Percentiles rank a stretch among this genome's conserved stretches.
phyloP scores from a whole-genome alignment of 176 grass and related monocot species.

The Chloris gayana region DNA sequence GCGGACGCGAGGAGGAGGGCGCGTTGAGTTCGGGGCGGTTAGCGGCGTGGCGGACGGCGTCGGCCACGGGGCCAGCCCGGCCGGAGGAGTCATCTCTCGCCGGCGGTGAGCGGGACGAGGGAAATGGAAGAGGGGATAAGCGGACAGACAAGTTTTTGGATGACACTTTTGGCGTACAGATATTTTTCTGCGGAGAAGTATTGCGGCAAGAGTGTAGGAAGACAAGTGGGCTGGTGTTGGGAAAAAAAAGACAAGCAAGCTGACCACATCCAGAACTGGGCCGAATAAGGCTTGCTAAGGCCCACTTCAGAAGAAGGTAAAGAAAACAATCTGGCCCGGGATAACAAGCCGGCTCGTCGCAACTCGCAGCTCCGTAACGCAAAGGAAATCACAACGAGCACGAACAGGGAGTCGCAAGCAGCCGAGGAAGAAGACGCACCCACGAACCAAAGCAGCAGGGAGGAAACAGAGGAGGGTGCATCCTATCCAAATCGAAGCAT shows the following conservation, averaged over 20 bases:
- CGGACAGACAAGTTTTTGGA: neutral
- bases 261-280: neutral
- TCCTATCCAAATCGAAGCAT: conserved; percentile 40
- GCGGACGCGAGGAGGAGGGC: conserved; percentile 37
- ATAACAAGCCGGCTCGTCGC: neutral
- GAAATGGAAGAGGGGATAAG: conserved; percentile 38
- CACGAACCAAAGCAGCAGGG: neutral
- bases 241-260: too few species aligned
- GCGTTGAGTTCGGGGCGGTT: conserved; percentile 7
- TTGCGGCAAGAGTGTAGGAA: neutral
- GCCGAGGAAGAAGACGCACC: conserved; percentile 8
- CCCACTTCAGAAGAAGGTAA: neutral
- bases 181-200: neutral
- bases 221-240: neutral
- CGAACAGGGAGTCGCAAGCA: neutral
- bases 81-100: conserved; percentile 51
- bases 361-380: neutral
- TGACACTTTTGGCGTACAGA: neutral
- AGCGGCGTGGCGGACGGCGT: conserved; percentile 41
- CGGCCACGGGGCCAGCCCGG: conserved; percentile 40
- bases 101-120: conserved; percentile 8
- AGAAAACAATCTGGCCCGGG: neutral
- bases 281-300: neutral
- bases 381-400: neutral
- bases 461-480: neutral